Base-by-base conservation (phyloP, 306 rosid genomes). In the Quercus aquifolioides region DNA sequence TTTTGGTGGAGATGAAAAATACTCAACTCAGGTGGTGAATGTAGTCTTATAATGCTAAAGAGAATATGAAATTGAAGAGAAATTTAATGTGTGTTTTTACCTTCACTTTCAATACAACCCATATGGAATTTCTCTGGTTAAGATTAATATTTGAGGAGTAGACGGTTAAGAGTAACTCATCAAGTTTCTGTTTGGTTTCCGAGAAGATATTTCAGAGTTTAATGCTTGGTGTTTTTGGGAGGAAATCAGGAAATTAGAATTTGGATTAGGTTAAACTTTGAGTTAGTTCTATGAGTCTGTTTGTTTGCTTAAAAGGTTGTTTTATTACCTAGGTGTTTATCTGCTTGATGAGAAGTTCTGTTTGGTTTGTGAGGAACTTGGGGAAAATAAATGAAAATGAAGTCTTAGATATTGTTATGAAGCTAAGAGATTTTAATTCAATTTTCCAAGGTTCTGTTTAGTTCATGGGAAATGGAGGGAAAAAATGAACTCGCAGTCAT, bases 381-480 rank as follows among this genome's bases (percentile, higher is more conserved):
- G 54, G 71, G 46, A 30, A 65, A 38, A 68, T 23, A 68, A 7
- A 15, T 4, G 41, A 63, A 62, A 62, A 18, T 31, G 21, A 19
- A 18, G 71, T 33, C 71, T 23, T 33, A 67, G 72, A 35, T 51
- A 5, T 17, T 19, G 68, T 13, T 18, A 46, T 25, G 13, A 7
- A 4, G 57, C 26, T 23, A 0, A 31, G 30, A 51, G 51, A 31
- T 64, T 64, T 21, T 30, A 11, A 12, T 55, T 79, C 67, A 70
- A 28, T 78, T 51, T 49, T 68, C 58, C 68, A 77, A 74, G 79
- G 75, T 71, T 71, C 23, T 67, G 11, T 58, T 19, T 21, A 35
- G 1, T 54, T 69, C 33, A 17, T 35, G 72, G 38, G 26, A 26
- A 63, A 26, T 6, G 30, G n/a, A 26, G 72, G 72, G 5, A 31